Percentiles rank a stretch among this genome's conserved stretches.
phyloP scores from a whole-genome alignment of 2,329 filamentous ascomycete genomes.

The Cladosporium sp. region DNA sequence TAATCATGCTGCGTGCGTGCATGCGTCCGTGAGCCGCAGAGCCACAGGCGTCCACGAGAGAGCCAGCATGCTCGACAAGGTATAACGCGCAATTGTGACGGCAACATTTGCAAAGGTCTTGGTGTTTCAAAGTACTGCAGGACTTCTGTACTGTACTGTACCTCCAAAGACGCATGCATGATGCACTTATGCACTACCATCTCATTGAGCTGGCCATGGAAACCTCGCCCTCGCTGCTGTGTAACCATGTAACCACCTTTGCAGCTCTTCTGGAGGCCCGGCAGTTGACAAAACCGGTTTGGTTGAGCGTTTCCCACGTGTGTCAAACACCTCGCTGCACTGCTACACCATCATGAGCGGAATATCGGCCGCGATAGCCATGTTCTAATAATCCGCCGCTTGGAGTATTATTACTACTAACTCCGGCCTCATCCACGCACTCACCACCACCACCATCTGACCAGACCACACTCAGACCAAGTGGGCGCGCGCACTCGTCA shows the following conservation, averaged over 20 bases:
- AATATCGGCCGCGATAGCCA: not conserved
- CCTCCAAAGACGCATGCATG: not conserved
- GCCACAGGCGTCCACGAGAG: not conserved
- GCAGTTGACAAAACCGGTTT: not conserved
- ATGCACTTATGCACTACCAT: not conserved
- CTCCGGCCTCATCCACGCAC: not conserved
- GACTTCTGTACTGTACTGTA: not conserved
- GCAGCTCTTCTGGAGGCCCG: not conserved
- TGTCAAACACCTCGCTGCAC: not conserved
- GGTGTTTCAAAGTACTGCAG: slow-evolving; percentile 10
- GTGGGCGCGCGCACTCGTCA: not conserved
- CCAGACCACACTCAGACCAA: not conserved
- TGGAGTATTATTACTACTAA: not conserved
- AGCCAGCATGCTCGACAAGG: not conserved
- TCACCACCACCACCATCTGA: not conserved
- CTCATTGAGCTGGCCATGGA: not conserved
- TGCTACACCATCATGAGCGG: not conserved
- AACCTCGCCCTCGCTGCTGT: not conserved
- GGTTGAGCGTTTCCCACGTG: not conserved
- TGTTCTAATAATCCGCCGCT: not conserved
- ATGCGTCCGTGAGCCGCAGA: slow-evolving; percentile 5
- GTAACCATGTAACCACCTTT: not conserved
- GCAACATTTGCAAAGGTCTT: slow-evolving; percentile 8
- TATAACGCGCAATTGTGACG: slow-evolving; percentile 9
- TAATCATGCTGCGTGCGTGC: slow-evolving; percentile 3